Conservation (phyloP, 768 basidiomycete species). For the Holtermannia corniformis region DNA sequence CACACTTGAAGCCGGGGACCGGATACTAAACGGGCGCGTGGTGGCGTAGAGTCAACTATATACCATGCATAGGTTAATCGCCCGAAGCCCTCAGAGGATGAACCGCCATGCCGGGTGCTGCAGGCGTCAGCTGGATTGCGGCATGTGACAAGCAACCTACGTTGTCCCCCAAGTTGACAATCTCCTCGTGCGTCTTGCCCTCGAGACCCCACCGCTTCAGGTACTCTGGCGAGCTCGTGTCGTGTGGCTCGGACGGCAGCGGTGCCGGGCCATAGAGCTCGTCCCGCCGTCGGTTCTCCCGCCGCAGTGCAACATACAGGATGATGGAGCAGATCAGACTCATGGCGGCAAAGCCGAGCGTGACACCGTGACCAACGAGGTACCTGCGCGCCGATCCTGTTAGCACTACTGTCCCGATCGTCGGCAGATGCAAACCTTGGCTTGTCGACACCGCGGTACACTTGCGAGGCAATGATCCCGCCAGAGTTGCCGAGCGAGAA, state of each 20-base stretch:
- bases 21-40: too few species aligned
- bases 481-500: conserved; percentile 39
- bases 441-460: conserved; percentile 33
- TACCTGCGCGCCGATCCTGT: too few species aligned
- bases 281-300: conserved; percentile 43
- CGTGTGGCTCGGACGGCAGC: conserved; percentile 12
- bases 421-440: too few species aligned
- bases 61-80: too few species aligned
- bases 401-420: too few species aligned
- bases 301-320: conserved; percentile 30
- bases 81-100: not conserved
- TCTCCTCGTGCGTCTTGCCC: conserved; percentile 31
- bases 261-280: conserved; percentile 35
- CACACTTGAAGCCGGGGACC: too few species aligned
- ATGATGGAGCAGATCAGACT: conserved; percentile 25
- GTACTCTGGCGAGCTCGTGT: conserved; percentile 22
- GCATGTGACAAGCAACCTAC: not conserved
- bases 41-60: too few species aligned
- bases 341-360: conserved; percentile 33
- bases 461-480: conserved; percentile 38
- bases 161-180: conserved; percentile 35
- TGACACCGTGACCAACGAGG: conserved; percentile 38
- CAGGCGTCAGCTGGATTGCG: not conserved
- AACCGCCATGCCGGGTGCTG: not conserved
- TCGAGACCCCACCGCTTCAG: conserved; percentile 26